These are phyloP conservation scores for Phytopythium aichiense DNA, from an alignment of 352 stramenopile genomes.

Conservation along the genomic window DNA sequence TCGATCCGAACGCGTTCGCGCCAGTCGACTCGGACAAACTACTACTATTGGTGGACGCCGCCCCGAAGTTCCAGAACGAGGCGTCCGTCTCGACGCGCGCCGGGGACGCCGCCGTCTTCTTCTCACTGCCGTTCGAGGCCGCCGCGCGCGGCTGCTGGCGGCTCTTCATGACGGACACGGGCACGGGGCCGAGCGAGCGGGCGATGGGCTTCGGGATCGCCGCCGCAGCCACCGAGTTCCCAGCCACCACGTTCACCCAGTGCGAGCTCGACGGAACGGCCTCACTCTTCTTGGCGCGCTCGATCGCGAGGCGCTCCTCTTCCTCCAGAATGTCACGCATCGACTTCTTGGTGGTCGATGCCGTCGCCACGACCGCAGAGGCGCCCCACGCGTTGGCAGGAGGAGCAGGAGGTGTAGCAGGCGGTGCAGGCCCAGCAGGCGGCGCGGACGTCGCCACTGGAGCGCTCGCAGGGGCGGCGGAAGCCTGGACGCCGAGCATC, in stretches of 20 bases:
- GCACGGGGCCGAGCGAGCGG: constrained; percentile 61
- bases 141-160: constrained; percentile 45
- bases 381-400: constrained; percentile 47
- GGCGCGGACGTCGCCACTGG: constrained; percentile 2
- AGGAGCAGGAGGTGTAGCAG: constrained; percentile 14
- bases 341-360: constrained; percentile 42
- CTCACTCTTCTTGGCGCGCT: constrained; percentile 52
- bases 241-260: constrained; percentile 82
- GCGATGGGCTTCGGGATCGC: constrained; percentile 44
- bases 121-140: constrained; percentile 19
- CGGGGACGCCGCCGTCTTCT: constrained; percentile 20
- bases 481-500: constrained; percentile 68
- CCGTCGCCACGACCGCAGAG: constrained; percentile 24
- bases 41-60: constrained; percentile 9
- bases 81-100: constrained; percentile 57
- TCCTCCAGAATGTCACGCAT: constrained; percentile 80
- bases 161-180: constrained; percentile 80
- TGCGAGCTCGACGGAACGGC: constrained; percentile 45
- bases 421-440: constrained; percentile 9
- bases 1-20: constrained; percentile 48
- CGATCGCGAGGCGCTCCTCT: constrained; percentile 72
- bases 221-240: constrained; percentile 44
- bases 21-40: constrained; percentile 11
- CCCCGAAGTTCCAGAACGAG: constrained; percentile 86
- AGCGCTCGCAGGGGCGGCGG: constrained; percentile 6